These are phyloP conservation scores for Aegilops umbellulata DNA, from an alignment of 176 grass and related monocot genomes.

Conservation along the genomic window DNA sequence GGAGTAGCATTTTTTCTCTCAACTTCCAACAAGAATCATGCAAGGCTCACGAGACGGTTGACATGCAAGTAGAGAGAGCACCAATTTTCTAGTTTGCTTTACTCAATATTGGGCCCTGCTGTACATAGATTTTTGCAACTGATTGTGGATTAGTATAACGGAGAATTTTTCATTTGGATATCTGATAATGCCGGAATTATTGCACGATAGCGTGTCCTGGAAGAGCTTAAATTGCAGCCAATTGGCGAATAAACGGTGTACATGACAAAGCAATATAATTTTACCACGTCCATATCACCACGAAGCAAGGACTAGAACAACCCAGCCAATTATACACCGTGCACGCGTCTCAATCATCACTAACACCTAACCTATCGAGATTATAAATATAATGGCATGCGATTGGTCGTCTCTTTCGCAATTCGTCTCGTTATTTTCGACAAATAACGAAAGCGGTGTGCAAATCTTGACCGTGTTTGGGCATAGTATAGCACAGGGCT, in stretches of 20 bases:
- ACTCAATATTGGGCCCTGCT: too few relatives aligned
- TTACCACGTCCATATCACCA: background rate
- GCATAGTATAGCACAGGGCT: background rate
- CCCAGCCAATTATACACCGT: background rate
- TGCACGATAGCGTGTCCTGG: background rate
- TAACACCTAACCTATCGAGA: background rate
- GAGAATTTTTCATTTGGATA: background rate
- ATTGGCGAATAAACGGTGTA: background rate
- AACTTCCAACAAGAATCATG: too few relatives aligned
- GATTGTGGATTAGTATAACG: background rate
- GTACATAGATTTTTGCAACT: background rate
- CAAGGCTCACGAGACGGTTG: too few relatives aligned
- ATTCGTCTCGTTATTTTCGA: background rate
- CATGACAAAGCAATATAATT: background rate
- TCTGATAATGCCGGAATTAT: background rate
- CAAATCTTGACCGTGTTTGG: slow-evolving; percentile 18
- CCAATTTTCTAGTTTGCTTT: too few relatives aligned
- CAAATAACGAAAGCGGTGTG: background rate
- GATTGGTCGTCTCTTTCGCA: background rate
- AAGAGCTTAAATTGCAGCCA: background rate
- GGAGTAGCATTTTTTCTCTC: too few relatives aligned
- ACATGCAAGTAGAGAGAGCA: too few relatives aligned
- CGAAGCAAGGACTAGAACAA: slow-evolving; percentile 10
- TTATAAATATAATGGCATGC: background rate
- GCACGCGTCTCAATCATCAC: background rate